Evolutionary conservation across 352 stramenopile genomes (phyloP).

Genomic region (Phytophthora megakarya): DNA sequence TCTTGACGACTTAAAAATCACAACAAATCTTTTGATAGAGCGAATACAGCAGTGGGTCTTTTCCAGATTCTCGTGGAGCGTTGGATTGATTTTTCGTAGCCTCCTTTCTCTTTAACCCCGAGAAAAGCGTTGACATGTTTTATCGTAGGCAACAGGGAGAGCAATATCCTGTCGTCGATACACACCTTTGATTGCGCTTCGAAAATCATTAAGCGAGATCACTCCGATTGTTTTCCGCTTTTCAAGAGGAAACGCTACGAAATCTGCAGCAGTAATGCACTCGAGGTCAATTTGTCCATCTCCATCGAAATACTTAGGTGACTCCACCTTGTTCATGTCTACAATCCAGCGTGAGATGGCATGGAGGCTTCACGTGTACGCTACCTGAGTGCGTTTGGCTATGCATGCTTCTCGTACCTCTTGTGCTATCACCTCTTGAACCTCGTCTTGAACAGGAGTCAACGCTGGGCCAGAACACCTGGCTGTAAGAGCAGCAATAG

Average conservation of each 20-base stretch:
- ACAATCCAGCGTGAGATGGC: too few relatives aligned
- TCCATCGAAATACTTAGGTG: too few relatives aligned
- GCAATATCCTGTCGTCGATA: constrained; percentile 5
- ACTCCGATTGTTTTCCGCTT: constrained; percentile 13
- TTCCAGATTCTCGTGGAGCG: not conserved
- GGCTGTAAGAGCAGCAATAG: too few relatives aligned
- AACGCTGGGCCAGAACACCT: too few relatives aligned
- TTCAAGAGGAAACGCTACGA: constrained; percentile 2
- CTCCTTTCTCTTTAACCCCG: constrained; percentile 6
- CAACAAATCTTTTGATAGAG: not conserved
- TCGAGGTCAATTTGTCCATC: not conserved
- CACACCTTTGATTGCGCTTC: constrained; percentile 13
- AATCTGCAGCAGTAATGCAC: not conserved
- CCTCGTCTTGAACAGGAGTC: too few relatives aligned
- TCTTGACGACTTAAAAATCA: not conserved
- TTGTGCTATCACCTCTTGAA: too few relatives aligned
- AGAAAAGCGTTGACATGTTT: constrained; percentile 11
- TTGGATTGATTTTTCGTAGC: constrained; percentile 4
- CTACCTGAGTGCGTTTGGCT: too few relatives aligned
- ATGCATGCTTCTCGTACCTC: too few relatives aligned
- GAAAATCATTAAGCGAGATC: constrained; percentile 1
- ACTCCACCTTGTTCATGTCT: too few relatives aligned
- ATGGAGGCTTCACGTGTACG: too few relatives aligned
- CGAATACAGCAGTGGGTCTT: constrained; percentile 1
- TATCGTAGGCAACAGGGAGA: not conserved